phyloP scores from a whole-genome alignment of 2,329 filamentous ascomycete genomes.

The Escovopsis sp. region DNA sequence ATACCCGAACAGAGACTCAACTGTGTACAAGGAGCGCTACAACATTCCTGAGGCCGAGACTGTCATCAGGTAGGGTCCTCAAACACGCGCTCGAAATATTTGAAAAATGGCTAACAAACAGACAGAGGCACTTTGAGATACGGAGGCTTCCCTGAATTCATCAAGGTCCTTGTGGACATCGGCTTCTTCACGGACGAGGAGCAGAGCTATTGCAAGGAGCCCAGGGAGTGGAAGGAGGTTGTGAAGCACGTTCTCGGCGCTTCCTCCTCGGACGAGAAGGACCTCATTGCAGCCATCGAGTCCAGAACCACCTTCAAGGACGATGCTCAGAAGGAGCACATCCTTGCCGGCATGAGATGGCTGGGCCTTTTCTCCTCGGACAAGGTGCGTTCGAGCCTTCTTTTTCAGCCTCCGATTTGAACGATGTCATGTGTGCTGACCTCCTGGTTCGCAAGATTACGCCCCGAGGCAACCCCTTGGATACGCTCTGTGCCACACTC shows the following conservation, averaged over 20 bases:
- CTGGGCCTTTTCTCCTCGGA: conserved; percentile 43
- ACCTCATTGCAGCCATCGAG: conserved; percentile 58
- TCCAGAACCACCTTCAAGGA: conserved; percentile 60
- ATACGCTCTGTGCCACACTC: conserved; percentile 78
- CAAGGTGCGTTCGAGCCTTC: too few species aligned
- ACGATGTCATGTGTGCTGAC: too few species aligned
- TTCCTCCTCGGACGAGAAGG: conserved; percentile 46
- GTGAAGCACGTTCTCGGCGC: conserved; percentile 64
- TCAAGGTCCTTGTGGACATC: conserved; percentile 74
- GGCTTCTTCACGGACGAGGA: conserved; percentile 69
- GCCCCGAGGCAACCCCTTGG: conserved; percentile 64
- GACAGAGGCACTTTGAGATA: conserved; percentile 65
- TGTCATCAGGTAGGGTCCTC: conserved; percentile 33
- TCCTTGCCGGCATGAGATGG: conserved; percentile 62
- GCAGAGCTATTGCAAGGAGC: conserved; percentile 48
- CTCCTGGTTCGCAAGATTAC: conserved; percentile 43
- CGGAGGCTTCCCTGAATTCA: conserved; percentile 78
- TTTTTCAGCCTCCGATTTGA: too few species aligned
- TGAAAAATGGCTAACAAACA: too few species aligned
- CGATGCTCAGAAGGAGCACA: conserved; percentile 52
- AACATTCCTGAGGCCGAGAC: conserved; percentile 89
- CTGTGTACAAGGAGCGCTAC: conserved; percentile 77
- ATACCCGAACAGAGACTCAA: conserved; percentile 87
- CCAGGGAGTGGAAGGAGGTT: conserved; percentile 71
- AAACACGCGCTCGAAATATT: too few species aligned